A percentile compares a stretch with the other conserved stretches of the same genome.
phyloP scores from a whole-genome alignment of 2,329 filamentous ascomycete species.

The Fusarium udum region DNA sequence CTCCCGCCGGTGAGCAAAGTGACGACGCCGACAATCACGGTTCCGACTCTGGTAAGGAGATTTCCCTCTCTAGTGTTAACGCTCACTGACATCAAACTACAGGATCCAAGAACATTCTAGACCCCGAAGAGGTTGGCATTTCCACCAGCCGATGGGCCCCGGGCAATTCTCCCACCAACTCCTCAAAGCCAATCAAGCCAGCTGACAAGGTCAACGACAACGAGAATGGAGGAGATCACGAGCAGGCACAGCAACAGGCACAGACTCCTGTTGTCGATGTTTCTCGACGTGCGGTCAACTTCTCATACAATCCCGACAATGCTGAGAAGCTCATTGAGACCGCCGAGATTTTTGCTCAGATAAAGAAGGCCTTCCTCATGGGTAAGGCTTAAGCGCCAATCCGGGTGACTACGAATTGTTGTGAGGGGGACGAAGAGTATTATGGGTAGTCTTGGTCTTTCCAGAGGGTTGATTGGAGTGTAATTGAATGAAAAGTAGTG shows the following conservation, averaged over 20 bases:
- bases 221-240: too few relatives aligned
- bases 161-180: neutral
- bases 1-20: neutral
- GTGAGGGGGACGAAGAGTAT: neutral
- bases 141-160: slow-evolving; percentile 25
- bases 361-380: slow-evolving; percentile 28
- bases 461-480: neutral
- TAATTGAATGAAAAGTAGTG: neutral
- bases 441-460: neutral
- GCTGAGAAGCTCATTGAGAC: slow-evolving; percentile 2
- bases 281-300: slow-evolving; percentile 2
- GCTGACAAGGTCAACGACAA: neutral
- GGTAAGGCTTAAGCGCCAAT: neutral
- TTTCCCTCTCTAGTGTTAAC: fast-evolving
- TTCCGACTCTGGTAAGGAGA: neutral
- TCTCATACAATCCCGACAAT: neutral
- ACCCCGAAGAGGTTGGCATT: slow-evolving; percentile 1
- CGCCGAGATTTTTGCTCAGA: neutral
- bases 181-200: neutral
- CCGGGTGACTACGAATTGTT: neutral
- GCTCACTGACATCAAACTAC: neutral
- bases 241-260: neutral
- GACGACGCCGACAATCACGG: neutral
- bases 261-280: neutral
- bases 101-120: slow-evolving; percentile 3